Evolutionary conservation across 345 rosid species (phyloP).

Genomic region (Sapria himalayana): DNA sequence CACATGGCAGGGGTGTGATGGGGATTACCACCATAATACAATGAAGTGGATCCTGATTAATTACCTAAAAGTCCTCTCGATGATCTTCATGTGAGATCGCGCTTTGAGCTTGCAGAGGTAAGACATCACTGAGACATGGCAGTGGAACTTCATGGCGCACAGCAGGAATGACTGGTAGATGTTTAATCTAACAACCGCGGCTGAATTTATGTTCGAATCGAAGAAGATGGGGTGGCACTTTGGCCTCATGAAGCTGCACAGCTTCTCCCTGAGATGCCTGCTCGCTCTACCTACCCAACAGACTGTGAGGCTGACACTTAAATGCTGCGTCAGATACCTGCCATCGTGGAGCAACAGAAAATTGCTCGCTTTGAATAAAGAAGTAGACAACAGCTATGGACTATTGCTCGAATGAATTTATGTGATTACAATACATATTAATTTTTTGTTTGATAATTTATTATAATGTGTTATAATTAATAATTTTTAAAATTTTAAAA

Average conservation of each 20-base stretch:
- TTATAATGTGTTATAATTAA: too few relatives aligned
- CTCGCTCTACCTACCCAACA: conserved; percentile 37
- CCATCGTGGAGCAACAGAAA: too few relatives aligned
- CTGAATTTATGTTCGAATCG: conserved; percentile 61
- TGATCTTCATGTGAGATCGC: conserved; percentile 14
- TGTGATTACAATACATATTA: too few relatives aligned
- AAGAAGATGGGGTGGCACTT: conserved; percentile 65
- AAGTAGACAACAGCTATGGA: too few relatives aligned
- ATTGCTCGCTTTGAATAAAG: too few relatives aligned
- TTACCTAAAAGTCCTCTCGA: conserved; percentile 41
- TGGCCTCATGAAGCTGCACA: conserved; percentile 38
- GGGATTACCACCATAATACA: not conserved
- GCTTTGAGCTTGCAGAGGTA: conserved; percentile 27
- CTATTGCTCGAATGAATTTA: too few relatives aligned
- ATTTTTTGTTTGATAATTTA: too few relatives aligned
- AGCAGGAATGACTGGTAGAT: conserved; percentile 59
- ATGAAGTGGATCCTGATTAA: too few relatives aligned
- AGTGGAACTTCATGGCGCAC: conserved; percentile 72
- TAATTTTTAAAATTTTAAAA: too few relatives aligned
- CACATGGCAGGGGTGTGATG: not conserved
- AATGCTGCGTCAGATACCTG: conserved; percentile 53
- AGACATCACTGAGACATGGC: conserved; percentile 33
- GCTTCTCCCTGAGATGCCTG: conserved; percentile 18
- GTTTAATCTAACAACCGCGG: conserved; percentile 44
- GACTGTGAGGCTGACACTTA: conserved; percentile 42